Evolutionary conservation across 2,329 filamentous ascomycete species (phyloP).

Genomic region (Stagonosporopsis tanaceti): DNA sequence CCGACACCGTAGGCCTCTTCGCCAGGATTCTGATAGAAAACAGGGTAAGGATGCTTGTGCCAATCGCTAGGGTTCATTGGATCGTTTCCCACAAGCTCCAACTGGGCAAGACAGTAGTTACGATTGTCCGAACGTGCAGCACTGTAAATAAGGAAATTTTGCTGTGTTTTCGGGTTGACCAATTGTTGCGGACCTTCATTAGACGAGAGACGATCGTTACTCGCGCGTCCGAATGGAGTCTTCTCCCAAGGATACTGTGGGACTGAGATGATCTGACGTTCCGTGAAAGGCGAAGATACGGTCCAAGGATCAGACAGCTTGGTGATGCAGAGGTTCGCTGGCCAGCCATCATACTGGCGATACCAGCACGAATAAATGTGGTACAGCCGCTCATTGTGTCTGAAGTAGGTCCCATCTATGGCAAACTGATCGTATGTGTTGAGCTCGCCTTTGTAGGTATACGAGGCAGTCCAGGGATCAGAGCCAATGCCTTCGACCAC

Average conservation of each 20-base stretch:
- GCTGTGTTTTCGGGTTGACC: slow-evolving; percentile 56
- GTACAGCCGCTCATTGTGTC: slow-evolving; percentile 49
- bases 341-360: slow-evolving; percentile 58
- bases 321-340: slow-evolving; percentile 62
- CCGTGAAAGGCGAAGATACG: slow-evolving; percentile 54
- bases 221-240: slow-evolving; percentile 58
- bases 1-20: slow-evolving; percentile 59
- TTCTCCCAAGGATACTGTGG: slow-evolving; percentile 61
- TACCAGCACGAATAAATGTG: slow-evolving; percentile 54
- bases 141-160: slow-evolving; percentile 59
- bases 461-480: slow-evolving; percentile 57
- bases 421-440: slow-evolving; percentile 63
- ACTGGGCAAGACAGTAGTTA: slow-evolving; percentile 62
- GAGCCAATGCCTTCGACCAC: slow-evolving; percentile 54
- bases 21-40: slow-evolving; percentile 60
- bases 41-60: slow-evolving; percentile 55
- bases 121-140: slow-evolving; percentile 61
- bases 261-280: slow-evolving; percentile 57
- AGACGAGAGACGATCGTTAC: slow-evolving; percentile 56
- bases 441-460: slow-evolving; percentile 56
- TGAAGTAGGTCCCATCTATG: slow-evolving; percentile 63
- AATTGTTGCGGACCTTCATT: slow-evolving; percentile 63
- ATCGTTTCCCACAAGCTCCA: slow-evolving; percentile 59
- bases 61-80: slow-evolving; percentile 60
- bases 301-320: slow-evolving; percentile 59